Evolutionary conservation across 2,329 filamentous ascomycete genomes (phyloP).

Genomic region (Fusarium agapanthi): DNA sequence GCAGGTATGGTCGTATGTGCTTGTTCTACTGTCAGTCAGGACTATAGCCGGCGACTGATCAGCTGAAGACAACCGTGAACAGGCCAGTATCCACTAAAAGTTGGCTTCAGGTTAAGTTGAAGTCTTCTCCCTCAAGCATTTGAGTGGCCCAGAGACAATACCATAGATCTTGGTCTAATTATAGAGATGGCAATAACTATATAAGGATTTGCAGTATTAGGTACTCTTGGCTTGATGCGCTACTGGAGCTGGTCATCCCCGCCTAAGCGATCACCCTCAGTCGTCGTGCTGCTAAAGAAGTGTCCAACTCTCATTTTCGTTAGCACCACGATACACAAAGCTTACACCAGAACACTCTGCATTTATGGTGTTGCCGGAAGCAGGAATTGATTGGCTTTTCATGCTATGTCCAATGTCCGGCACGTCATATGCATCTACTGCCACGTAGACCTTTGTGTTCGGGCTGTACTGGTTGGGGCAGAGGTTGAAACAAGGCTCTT

Average conservation of each 20-base stretch:
- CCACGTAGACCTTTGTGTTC: neutral
- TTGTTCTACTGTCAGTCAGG: rapidly evolving
- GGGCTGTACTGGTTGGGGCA: neutral
- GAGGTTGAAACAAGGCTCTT: neutral
- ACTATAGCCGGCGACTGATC: rapidly evolving
- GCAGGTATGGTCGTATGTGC: neutral
- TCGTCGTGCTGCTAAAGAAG: rapidly evolving
- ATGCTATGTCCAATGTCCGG: rapidly evolving
- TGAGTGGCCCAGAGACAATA: rapidly evolving
- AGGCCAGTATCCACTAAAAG: neutral
- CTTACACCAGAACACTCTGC: too few species aligned
- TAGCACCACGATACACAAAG: neutral
- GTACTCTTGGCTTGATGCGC: rapidly evolving
- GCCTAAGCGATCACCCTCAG: neutral
- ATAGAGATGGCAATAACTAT: rapidly evolving
- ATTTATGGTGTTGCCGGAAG: rapidly evolving
- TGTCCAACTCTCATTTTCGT: too few species aligned
- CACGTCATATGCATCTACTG: neutral
- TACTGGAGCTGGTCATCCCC: neutral
- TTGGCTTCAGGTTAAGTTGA: neutral
- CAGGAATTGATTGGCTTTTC: neutral
- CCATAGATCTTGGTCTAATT: rapidly evolving
- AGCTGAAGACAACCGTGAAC: too few species aligned
- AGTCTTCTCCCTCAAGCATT: rapidly evolving
- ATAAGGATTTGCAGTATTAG: rapidly evolving